A percentile compares a stretch with the other conserved stretches of the same genome.
These are phyloP conservation scores for Phytophthora agathidicida DNA, from an alignment of 352 stramenopile genomes.

Conservation along the genomic window DNA sequence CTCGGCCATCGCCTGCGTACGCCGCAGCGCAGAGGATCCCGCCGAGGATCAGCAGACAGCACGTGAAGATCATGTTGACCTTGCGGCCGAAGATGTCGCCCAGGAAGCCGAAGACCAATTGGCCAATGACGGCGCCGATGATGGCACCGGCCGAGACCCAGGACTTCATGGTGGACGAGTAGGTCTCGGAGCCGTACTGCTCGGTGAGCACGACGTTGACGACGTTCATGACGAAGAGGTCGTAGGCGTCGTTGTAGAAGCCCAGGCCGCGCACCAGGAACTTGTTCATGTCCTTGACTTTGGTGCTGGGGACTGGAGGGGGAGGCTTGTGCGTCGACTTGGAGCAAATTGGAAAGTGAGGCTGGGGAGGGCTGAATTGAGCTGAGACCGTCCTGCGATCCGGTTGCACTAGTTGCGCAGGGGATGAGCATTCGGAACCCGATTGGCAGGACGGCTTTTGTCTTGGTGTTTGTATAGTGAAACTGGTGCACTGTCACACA, in stretches of 20 bases:
- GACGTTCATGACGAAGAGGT: too few species aligned
- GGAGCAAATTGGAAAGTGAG: slow-evolving; percentile 20
- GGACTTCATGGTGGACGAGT: too few species aligned
- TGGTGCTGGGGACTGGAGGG: background rate
- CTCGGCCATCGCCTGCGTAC: slow-evolving; percentile 6
- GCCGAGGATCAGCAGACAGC: slow-evolving; percentile 17
- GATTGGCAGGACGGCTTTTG: too few species aligned
- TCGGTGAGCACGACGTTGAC: too few species aligned
- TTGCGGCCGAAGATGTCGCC: slow-evolving; percentile 26
- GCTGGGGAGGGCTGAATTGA: too few species aligned
- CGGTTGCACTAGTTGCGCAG: slow-evolving; percentile 16
- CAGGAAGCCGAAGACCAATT: slow-evolving; percentile 26
- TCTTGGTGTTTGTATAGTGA: slow-evolving; percentile 16
- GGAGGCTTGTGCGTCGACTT: slow-evolving; percentile 1
- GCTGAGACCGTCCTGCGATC: slow-evolving; percentile 21
- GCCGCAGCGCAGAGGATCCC: slow-evolving; percentile 22
- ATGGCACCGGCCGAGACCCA: too few species aligned
- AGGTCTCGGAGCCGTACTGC: too few species aligned
- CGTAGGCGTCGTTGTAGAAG: too few species aligned
- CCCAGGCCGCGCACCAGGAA: too few species aligned
- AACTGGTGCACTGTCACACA: background rate
- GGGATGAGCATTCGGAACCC: slow-evolving; percentile 31
- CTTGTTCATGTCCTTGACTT: too few species aligned
- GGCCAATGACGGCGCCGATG: slow-evolving; percentile 25
- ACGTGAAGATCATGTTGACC: slow-evolving; percentile 36